Evolutionary conservation across 768 basidiomycete genomes (phyloP), one percentile per base, ranked within the genome.

Genomic region (Tylopilus balloui): DNA sequence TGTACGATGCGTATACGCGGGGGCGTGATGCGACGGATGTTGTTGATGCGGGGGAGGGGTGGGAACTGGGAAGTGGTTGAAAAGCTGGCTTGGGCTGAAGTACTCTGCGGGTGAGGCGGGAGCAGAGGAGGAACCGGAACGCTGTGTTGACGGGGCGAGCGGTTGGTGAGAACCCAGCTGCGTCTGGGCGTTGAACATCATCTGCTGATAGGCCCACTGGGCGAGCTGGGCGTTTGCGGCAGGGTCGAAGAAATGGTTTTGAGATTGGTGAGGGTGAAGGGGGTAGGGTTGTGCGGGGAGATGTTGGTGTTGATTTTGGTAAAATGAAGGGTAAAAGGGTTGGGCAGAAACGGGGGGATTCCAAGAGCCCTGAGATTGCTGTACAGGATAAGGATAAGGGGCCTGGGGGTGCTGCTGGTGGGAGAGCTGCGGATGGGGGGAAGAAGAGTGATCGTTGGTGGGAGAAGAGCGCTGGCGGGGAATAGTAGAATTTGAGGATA

Each of bases 121-220:
- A 28, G 69, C 68, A 52, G 68, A 64, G 35, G 70, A 65, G 42
- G 73, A 65, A 36, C 62, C 62, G 28, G 71, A 70, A 32, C 77
- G 74, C 59, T 77, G 77, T 0, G 53, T 31, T 6, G 51, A 8
- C 15, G 62, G 59, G 1, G 57, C 37, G 37, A 63, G 48, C 23
- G 55, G 58, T 25, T 63, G 36, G 49, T 63, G 69, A 23, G 70
- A 66, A 43, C 75, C 75, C 59, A 75, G 67, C 54, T 65, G 64
- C 9, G 64, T 63, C 56, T 79, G 73, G n/a, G 74, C 70, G 79
- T 40, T 83, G 82, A 81, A 86, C 82, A 92, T 83, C 88, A 91
- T 90, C 61, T 91, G 88, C 69, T 90, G 88, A 70, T 92, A 92
- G 31, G 88, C 86, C 88, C 89, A 92, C 66, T 88, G 86, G 3